Conservation (phyloP, 1,139 yeast genomes). For the Zygoascus sp. region DNA sequence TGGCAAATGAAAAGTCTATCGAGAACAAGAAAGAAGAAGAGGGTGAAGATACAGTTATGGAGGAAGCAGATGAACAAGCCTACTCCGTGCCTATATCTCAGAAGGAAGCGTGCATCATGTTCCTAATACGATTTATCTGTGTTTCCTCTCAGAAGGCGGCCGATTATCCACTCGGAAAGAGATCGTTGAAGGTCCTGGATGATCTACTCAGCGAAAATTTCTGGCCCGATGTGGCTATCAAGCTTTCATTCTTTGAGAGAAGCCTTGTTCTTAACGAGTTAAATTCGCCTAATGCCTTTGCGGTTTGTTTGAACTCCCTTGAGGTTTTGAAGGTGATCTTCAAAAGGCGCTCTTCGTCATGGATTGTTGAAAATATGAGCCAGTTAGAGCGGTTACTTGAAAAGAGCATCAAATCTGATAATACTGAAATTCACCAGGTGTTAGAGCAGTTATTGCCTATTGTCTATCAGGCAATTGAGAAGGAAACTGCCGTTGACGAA, state of each 20-base stretch:
- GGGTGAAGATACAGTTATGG: conserved; percentile 13
- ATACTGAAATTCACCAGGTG: conserved; percentile 38
- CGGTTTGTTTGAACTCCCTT: conserved; percentile 82
- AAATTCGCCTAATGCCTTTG: conserved; percentile 51
- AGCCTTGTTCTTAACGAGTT: conserved; percentile 76
- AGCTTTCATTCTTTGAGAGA: conserved; percentile 80
- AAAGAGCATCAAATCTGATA: conserved; percentile 77
- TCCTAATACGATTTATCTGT: conserved; percentile 82
- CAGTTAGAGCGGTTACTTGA: conserved; percentile 72
- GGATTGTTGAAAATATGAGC: conserved; percentile 69
- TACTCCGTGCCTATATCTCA: conserved; percentile 72
- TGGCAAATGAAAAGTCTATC: conserved; percentile 25
- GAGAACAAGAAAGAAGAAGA: conserved; percentile 16
- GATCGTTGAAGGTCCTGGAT: conserved; percentile 71
- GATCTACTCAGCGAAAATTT: conserved; percentile 64
- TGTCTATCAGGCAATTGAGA: conserved; percentile 8
- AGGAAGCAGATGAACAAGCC: conserved; percentile 9
- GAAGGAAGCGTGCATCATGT: conserved; percentile 89
- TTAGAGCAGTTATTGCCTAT: conserved; percentile 60
- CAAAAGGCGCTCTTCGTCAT: conserved; percentile 66
- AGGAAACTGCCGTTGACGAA: conserved; percentile 6
- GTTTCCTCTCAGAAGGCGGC: conserved; percentile 81
- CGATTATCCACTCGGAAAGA: conserved; percentile 76
- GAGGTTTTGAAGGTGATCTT: conserved; percentile 86
- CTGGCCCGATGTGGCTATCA: conserved; percentile 87